phyloP scores from a whole-genome alignment of 139 green algal genomes.

The Chlorella sorokiniana region DNA sequence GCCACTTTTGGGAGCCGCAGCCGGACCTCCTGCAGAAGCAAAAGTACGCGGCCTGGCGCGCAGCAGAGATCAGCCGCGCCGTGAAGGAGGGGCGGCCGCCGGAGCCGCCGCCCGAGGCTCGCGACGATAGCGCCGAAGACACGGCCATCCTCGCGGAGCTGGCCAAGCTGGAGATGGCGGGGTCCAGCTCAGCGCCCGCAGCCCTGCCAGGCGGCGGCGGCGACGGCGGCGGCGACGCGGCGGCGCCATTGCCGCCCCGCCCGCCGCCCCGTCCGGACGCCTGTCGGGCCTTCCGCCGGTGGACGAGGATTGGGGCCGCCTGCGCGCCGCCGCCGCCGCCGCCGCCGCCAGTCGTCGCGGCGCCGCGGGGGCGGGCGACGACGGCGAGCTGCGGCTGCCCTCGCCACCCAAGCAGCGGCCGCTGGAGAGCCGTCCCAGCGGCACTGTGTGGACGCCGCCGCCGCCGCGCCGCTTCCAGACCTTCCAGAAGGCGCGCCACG shows the following conservation, averaged over 20 bases:
- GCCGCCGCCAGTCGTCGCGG: background rate
- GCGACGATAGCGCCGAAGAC: constrained; percentile 18
- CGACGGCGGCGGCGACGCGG: background rate
- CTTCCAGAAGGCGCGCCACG: constrained; percentile 26
- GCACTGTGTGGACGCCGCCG: constrained; percentile 10
- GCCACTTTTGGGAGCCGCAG: constrained; percentile 75
- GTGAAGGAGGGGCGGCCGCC: constrained; percentile 77
- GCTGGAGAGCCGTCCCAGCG: background rate
- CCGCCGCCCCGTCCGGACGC: background rate
- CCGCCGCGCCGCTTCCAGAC: constrained; percentile 13
- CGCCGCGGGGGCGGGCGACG: background rate
- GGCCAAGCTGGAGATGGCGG: constrained; percentile 13
- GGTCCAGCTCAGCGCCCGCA: constrained; percentile 5
- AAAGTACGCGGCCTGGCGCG: constrained; percentile 85
- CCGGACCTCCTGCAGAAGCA: constrained; percentile 79
- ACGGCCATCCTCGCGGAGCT: constrained; percentile 13
- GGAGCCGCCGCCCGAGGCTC: constrained; percentile 43
- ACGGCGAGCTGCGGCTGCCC: background rate
- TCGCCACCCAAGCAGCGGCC: constrained; percentile 29
- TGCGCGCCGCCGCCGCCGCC: background rate
- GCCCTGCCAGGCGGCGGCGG: constrained; percentile 7
- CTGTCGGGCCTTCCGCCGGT: background rate
- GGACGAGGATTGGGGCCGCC: background rate
- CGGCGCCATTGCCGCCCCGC: background rate
- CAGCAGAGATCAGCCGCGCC: constrained; percentile 86